Evolutionary conservation across 208 protist species (phyloP).

Genomic region (Trypanosoma brucei): DNA sequence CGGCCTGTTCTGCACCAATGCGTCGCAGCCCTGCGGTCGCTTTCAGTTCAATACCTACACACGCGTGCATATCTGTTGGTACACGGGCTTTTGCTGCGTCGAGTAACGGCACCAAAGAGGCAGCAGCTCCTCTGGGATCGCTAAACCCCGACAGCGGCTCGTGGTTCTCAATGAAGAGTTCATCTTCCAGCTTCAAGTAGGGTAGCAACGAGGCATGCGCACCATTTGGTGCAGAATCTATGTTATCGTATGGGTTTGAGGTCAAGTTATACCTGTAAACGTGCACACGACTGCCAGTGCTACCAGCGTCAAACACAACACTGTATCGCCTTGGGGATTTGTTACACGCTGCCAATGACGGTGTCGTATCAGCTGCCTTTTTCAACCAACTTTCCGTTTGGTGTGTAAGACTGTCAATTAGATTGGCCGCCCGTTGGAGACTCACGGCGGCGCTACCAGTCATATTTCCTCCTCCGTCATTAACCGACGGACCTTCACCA

Average conservation of each 20-base stretch:
- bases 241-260: slow-evolving; percentile 6
- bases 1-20: slow-evolving; percentile 30
- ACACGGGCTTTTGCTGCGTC: slow-evolving; percentile 31
- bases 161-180: slow-evolving; percentile 53
- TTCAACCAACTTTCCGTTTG: slow-evolving; percentile 1
- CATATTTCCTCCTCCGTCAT: not conserved
- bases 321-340: slow-evolving; percentile 26
- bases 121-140: slow-evolving; percentile 25
- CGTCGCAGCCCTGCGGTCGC: slow-evolving; percentile 69
- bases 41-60: slow-evolving; percentile 62
- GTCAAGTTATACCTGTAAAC: slow-evolving; percentile 55
- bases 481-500: not conserved
- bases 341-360: not conserved
- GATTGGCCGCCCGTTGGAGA: not conserved
- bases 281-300: slow-evolving; percentile 82
- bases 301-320: slow-evolving; percentile 88
- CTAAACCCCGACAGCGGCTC: slow-evolving; percentile 30
- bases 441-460: not conserved
- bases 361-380: not conserved
- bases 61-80: slow-evolving; percentile 30
- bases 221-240: not conserved
- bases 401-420: not conserved
- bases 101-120: slow-evolving; percentile 33
- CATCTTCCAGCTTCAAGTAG: slow-evolving; percentile 33
- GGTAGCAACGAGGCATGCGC: not conserved